Conservation (phyloP, 768 basidiomycete genomes). For the Mycena chlorophos region DNA sequence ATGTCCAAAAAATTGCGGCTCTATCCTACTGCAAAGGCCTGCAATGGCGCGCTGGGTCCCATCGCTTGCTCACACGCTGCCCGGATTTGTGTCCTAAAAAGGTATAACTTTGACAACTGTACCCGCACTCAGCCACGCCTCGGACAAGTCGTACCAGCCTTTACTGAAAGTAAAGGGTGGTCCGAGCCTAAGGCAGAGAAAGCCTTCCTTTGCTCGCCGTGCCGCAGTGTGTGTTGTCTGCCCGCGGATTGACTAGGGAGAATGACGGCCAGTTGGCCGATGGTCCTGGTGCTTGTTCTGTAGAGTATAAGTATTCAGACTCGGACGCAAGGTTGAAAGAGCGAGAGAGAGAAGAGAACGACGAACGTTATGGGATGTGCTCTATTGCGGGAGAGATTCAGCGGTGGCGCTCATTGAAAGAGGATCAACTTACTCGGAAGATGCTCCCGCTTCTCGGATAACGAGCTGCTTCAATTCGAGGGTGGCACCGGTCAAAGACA, state of each 20-base stretch:
- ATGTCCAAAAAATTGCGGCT: too few relatives aligned
- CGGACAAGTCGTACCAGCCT: too few relatives aligned
- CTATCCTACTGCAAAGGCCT: too few relatives aligned
- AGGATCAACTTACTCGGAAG: background rate
- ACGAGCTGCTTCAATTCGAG: background rate
- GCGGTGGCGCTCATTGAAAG: background rate
- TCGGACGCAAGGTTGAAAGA: background rate
- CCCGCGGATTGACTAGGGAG: background rate
- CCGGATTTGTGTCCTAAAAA: too few relatives aligned
- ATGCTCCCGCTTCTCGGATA: background rate
- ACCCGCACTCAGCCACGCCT: too few relatives aligned
- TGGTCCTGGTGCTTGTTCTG: background rate
- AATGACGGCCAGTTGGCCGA: background rate
- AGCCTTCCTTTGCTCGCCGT: background rate
- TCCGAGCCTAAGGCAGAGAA: too few relatives aligned
- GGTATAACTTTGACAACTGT: too few relatives aligned
- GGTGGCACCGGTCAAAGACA: background rate
- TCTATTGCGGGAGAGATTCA: background rate
- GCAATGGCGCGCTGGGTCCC: too few relatives aligned
- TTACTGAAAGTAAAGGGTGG: too few relatives aligned
- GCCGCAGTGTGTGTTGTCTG: background rate
- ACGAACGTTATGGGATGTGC: too few relatives aligned
- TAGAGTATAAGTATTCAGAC: background rate
- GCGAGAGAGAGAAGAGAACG: too few relatives aligned
- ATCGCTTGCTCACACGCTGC: too few relatives aligned